phyloP scores from a whole-genome alignment of 345 rosid species.

The Mallotus nudiflorus region DNA sequence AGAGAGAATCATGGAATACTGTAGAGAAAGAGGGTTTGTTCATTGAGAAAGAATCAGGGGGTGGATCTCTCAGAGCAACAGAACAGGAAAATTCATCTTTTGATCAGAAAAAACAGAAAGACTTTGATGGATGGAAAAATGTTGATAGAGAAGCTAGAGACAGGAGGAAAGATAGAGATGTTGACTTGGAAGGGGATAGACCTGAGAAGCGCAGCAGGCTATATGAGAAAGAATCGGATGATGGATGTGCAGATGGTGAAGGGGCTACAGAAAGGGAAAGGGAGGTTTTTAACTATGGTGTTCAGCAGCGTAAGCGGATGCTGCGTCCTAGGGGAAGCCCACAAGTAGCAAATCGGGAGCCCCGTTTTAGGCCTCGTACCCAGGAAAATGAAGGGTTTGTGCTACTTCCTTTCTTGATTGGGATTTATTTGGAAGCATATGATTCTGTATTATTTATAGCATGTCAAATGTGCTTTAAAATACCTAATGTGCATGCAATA shows the following conservation, averaged over 20 bases:
- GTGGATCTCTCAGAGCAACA: conserved; percentile 54
- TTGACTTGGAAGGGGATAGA: conserved; percentile 73
- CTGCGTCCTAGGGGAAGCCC: conserved; percentile 94
- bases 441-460: conserved; percentile 12
- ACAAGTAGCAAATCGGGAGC: conserved; percentile 67
- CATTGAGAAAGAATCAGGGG: conserved; percentile 68
- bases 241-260: conserved; percentile 84
- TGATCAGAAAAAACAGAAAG: conserved; percentile 76
- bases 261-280: conserved; percentile 78
- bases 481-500: neutral
- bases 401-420: conserved; percentile 19
- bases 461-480: neutral
- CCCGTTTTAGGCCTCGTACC: conserved; percentile 56
- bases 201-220: conserved; percentile 73
- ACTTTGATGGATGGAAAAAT: conserved; percentile 67
- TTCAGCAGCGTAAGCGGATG: conserved; percentile 97
- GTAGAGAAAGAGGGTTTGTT: conserved; percentile 61
- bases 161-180: conserved; percentile 81
- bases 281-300: conserved; percentile 74
- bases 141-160: conserved; percentile 74
- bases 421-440: conserved; percentile 24
- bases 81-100: conserved; percentile 57
- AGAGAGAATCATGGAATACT: conserved; percentile 67
- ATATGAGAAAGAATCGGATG: conserved; percentile 80
- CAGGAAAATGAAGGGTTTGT: conserved; percentile 92